Conservation (phyloP, 129 eudicot species). For the Ambrosia trifida region DNA sequence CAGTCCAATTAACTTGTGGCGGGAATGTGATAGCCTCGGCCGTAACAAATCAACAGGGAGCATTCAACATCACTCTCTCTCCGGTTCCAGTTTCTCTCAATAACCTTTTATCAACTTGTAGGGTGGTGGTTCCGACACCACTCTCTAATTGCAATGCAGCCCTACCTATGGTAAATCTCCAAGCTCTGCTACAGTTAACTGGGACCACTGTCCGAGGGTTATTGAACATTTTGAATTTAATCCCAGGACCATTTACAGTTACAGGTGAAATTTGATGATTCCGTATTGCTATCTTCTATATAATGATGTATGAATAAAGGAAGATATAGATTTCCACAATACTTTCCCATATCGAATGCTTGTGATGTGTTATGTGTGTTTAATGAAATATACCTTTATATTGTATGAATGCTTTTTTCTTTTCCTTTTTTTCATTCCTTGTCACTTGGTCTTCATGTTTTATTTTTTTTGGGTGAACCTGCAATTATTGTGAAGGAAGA, state of each 20-base stretch:
- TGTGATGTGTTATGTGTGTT: not conserved
- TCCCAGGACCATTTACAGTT: not conserved
- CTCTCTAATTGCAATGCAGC: slow-evolving; percentile 24
- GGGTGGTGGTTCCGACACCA: slow-evolving; percentile 24
- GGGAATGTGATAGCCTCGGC: slow-evolving; percentile 24
- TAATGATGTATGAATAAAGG: not conserved
- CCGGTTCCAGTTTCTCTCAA: not conserved
- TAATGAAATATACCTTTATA: not conserved
- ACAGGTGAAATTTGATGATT: not conserved
- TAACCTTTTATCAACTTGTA: slow-evolving; percentile 22
- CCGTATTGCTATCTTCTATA: not conserved
- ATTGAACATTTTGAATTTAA: not conserved
- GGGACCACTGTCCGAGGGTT: slow-evolving; percentile 1
- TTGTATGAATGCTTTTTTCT: too few species aligned
- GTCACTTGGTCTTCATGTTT: too few species aligned
- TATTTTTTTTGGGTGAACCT: too few species aligned
- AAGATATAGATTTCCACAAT: not conserved
- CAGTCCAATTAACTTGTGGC: not conserved
- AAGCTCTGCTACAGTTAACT: slow-evolving; percentile 10
- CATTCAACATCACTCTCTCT: slow-evolving; percentile 7
- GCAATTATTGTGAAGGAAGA: too few species aligned
- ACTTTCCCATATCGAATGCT: not conserved
- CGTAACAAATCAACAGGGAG: slow-evolving; percentile 18
- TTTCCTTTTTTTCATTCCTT: too few species aligned
- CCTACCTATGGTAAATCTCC: slow-evolving; percentile 23